Evolutionary conservation across 345 rosid species (phyloP).

Genomic region (Moricandia arvensis): DNA sequence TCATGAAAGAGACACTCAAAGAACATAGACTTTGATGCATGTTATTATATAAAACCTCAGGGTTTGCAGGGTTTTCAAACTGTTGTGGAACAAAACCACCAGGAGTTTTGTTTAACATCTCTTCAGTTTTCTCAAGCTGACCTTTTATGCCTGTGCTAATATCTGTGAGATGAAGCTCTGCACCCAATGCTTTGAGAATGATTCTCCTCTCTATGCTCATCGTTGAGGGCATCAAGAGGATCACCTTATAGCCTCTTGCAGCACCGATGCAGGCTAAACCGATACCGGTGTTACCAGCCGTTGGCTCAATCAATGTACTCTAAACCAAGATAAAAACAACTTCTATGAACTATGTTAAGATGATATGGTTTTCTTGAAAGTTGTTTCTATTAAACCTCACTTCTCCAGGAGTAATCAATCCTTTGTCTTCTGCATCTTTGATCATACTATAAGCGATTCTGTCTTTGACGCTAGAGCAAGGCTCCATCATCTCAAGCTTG

Average conservation of each 20-base stretch:
- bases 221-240: conserved; percentile 54
- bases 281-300: conserved; percentile 79
- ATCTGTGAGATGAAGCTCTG: conserved; percentile 54
- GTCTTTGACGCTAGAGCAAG: conserved; percentile 55
- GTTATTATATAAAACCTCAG: conserved; percentile 42
- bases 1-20: not conserved
- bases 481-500: conserved; percentile 64
- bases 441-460: conserved; percentile 63
- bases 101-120: conserved; percentile 56
- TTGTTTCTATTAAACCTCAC: conserved; percentile 43
- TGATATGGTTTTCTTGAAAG: not conserved
- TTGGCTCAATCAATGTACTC: conserved; percentile 58
- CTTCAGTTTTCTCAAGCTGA: conserved; percentile 45
- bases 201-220: conserved; percentile 66
- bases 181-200: conserved; percentile 67
- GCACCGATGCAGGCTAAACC: conserved; percentile 70
- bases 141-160: conserved; percentile 44
- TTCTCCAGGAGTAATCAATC: conserved; percentile 60
- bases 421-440: conserved; percentile 70
- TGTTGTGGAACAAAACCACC: conserved; percentile 47
- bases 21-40: not conserved
- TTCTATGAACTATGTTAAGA: not conserved
- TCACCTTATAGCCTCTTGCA: conserved; percentile 57
- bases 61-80: conserved; percentile 48
- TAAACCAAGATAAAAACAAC: not conserved